Percentiles rank a stretch among this genome's conserved stretches.
phyloP scores from a whole-genome alignment of 306 rosid species.

The Senna tora region DNA sequence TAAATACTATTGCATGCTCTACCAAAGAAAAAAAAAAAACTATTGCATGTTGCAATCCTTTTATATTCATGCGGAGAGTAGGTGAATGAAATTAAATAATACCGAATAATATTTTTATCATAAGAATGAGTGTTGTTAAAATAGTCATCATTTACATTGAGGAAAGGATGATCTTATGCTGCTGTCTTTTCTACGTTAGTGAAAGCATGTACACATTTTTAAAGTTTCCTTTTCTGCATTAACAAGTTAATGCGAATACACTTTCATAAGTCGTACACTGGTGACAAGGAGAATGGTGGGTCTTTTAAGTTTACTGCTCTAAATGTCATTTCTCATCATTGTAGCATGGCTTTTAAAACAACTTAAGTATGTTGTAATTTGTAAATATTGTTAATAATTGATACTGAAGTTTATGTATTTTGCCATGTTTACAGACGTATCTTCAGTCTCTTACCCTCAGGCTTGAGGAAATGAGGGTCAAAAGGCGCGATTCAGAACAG shows the following conservation, averaged over 20 bases:
- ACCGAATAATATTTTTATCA: background rate
- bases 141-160: background rate
- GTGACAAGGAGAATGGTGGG: background rate
- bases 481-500: constrained; percentile 94
- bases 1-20: constrained; percentile 10
- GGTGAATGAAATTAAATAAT: background rate
- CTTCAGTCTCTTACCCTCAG: constrained; percentile 89
- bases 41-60: constrained; percentile 3
- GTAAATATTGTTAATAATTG: constrained; percentile 15
- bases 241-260: background rate
- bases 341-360: constrained; percentile 1
- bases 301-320: background rate
- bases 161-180: constrained; percentile 10
- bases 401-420: constrained; percentile 20
- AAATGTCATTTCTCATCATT: constrained; percentile 19
- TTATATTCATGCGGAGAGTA: background rate
- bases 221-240: background rate
- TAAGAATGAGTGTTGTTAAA: constrained; percentile 2
- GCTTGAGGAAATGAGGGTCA: constrained; percentile 96
- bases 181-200: background rate
- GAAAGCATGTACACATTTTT: constrained; percentile 10
- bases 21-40: no score
- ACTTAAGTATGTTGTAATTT: constrained; percentile 27
- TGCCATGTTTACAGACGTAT: constrained; percentile 67
- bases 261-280: background rate